phyloP scores from a whole-genome alignment of 306 rosid species.

The Acacia melanoxylon region DNA sequence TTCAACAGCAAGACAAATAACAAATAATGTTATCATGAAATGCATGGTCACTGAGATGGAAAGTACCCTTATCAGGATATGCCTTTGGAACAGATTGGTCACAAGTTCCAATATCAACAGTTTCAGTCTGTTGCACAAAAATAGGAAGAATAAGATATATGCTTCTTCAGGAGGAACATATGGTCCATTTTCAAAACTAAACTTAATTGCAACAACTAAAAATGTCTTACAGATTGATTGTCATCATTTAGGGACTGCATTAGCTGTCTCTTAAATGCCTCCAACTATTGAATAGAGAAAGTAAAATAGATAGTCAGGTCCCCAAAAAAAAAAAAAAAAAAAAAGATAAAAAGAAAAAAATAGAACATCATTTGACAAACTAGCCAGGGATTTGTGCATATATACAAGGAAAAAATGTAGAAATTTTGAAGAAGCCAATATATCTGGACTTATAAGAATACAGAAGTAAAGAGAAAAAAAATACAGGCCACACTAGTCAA shows the following conservation, averaged over 20 bases:
- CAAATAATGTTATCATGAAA: constrained; percentile 8
- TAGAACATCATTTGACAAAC: constrained; percentile 1
- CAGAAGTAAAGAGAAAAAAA: background rate
- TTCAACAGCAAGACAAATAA: background rate
- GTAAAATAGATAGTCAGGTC: background rate
- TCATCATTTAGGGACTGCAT: constrained; percentile 90
- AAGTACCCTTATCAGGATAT: constrained; percentile 77
- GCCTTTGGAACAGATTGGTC: constrained; percentile 90
- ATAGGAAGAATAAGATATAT: constrained; percentile 8
- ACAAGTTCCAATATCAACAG: constrained; percentile 94
- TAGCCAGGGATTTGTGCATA: background rate
- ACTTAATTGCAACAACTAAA: constrained; percentile 5
- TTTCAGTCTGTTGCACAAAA: constrained; percentile 60
- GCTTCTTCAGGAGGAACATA: constrained; percentile 13
- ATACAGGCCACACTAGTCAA: background rate
- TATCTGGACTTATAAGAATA: background rate
- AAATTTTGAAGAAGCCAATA: constrained; percentile 1
- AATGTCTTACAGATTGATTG: constrained; percentile 69
- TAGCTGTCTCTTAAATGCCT: constrained; percentile 59
- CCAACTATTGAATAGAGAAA: constrained; percentile 29
- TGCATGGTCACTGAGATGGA: constrained; percentile 22
- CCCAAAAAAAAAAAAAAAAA: background rate
- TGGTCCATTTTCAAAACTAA: constrained; percentile 18
- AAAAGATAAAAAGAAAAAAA: background rate
- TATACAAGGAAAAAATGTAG: constrained; percentile 10